These are phyloP conservation scores for Wickerhamomyces sydowiorum DNA, from an alignment of 805 yeast genomes.

Conservation along the genomic window DNA sequence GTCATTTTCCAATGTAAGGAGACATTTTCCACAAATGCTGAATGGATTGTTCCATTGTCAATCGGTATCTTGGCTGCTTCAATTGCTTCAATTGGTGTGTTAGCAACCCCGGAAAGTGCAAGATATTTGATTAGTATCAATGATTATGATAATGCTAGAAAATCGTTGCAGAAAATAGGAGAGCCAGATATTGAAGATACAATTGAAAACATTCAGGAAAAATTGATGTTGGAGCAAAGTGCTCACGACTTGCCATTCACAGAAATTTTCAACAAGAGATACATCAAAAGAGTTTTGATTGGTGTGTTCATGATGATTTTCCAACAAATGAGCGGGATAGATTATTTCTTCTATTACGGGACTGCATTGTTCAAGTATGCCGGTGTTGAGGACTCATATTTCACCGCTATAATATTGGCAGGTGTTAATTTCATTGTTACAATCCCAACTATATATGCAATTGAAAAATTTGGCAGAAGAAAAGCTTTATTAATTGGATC, in stretches of 20 bases:
- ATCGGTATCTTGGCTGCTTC: conserved; percentile 35
- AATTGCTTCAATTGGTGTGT: conserved; percentile 52
- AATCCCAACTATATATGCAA: conserved; percentile 39
- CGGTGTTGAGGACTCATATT: conserved; percentile 47
- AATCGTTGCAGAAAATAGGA: conserved; percentile 41
- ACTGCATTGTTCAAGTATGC: conserved; percentile 49
- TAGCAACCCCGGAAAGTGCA: conserved; percentile 66
- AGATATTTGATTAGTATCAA: conserved; percentile 47
- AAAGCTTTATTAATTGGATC: conserved; percentile 34
- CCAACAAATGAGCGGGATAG: conserved; percentile 61
- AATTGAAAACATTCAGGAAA: conserved; percentile 2
- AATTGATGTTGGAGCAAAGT: conserved; percentile 5
- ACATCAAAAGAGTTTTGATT: conserved; percentile 36
- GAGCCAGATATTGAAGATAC: conserved; percentile 34
- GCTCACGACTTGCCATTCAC: conserved; percentile 1
- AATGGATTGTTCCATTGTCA: conserved; percentile 70
- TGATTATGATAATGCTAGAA: conserved; percentile 46
- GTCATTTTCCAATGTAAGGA: conserved; percentile 49
- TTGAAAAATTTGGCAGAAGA: conserved; percentile 47
- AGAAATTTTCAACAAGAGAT: conserved; percentile 26
- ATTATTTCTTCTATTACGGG: conserved; percentile 64
- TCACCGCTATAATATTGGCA: conserved; percentile 50
- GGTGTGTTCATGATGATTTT: conserved; percentile 54
- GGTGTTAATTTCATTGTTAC: conserved; percentile 50
- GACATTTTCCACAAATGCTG: conserved; percentile 33